Evolutionary conservation across 345 rosid species (phyloP).

Genomic region (Eucalyptus erythrocorys): DNA sequence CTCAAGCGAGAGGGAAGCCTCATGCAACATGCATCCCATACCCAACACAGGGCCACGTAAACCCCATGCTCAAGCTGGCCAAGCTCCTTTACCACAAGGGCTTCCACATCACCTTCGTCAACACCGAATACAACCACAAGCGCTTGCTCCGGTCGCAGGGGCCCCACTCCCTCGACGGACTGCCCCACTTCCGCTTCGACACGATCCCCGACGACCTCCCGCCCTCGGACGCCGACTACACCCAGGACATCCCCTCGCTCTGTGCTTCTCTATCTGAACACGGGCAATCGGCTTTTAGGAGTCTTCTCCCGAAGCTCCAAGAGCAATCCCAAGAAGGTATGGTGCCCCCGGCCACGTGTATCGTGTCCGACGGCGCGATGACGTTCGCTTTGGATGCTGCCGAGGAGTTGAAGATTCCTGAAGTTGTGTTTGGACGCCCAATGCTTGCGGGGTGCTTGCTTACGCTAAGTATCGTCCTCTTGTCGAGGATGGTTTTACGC

Average conservation of each 20-base stretch:
- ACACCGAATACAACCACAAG: too few species aligned
- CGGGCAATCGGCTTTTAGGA: background rate
- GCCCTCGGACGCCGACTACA: background rate
- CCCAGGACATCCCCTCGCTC: constrained; percentile 6
- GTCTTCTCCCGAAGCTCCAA: background rate
- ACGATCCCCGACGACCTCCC: constrained; percentile 23
- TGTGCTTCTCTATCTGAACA: background rate
- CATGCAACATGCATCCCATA: background rate
- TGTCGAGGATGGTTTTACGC: background rate
- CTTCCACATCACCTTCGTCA: background rate
- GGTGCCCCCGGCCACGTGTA: constrained; percentile 22
- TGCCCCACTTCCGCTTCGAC: constrained; percentile 12
- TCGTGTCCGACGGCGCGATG: constrained; percentile 21
- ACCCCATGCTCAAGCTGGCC: background rate
- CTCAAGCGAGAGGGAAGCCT: background rate
- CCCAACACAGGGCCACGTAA: background rate
- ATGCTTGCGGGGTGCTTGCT: background rate
- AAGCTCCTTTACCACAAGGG: background rate
- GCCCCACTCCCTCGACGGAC: background rate
- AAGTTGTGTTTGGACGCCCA: constrained; percentile 4
- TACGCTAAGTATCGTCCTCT: background rate
- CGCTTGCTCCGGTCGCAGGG: too few species aligned
- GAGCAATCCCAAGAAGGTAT: background rate
- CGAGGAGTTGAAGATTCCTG: background rate
- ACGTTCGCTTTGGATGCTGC: background rate